phyloP scores from a whole-genome alignment of 768 basidiomycete species.

The Suillus fuscotomentosus region DNA sequence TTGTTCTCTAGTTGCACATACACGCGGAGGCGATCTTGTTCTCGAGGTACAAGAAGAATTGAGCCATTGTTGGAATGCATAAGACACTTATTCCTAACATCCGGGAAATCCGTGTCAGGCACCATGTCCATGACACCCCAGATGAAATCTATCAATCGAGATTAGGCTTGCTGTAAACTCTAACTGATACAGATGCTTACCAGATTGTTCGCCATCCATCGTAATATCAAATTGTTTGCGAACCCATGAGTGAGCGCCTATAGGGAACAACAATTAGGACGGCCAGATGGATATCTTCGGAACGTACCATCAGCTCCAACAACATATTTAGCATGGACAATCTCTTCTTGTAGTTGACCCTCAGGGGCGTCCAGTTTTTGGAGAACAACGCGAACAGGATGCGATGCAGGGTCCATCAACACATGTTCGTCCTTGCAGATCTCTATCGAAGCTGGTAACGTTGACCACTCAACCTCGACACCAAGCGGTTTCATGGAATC shows the following conservation, averaged over 20 bases:
- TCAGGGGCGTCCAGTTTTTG: conserved; percentile 23
- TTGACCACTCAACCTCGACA: conserved; percentile 33
- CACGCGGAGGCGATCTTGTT: conserved; percentile 44
- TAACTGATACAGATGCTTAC: conserved; percentile 17
- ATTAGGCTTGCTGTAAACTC: neutral
- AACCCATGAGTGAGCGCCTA: conserved; percentile 84
- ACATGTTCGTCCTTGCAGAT: conserved; percentile 24
- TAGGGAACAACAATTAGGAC: conserved; percentile 1
- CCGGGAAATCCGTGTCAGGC: conserved; percentile 53
- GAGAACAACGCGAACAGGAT: conserved; percentile 24
- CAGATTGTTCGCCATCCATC: conserved; percentile 76
- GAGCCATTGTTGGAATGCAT: conserved; percentile 52
- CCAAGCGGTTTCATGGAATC: conserved; percentile 32
- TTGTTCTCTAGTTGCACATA: conserved; percentile 50
- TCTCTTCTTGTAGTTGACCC: conserved; percentile 43
- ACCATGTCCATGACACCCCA: conserved; percentile 48
- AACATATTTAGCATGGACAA: conserved; percentile 70
- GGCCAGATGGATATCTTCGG: neutral
- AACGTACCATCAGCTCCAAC: conserved; percentile 69
- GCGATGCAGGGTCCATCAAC: conserved; percentile 19
- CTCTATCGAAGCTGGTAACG: conserved; percentile 26
- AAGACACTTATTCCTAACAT: conserved; percentile 45
- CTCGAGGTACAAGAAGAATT: conserved; percentile 52
- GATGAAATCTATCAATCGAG: conserved; percentile 29
- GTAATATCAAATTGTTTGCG: conserved; percentile 60